Evolutionary conservation across 2,329 filamentous ascomycete genomes (phyloP).

Genomic region (Nannizziopsis arthrosporioides): DNA sequence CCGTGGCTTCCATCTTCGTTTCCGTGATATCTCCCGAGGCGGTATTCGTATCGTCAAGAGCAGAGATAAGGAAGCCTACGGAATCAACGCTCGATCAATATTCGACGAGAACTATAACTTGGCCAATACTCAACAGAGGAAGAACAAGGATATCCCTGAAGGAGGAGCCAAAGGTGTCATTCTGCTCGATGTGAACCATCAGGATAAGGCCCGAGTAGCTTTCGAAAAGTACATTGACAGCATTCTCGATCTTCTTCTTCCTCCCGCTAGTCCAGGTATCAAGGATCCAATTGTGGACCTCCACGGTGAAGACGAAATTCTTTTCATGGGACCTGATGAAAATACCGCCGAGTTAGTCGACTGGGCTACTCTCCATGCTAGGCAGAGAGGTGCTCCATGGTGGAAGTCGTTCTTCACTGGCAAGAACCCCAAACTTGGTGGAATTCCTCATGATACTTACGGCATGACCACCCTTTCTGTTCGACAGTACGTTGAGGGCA

Average conservation of each 20-base stretch:
- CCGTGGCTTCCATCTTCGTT: slow-evolving; percentile 91
- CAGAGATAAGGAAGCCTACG: slow-evolving; percentile 86
- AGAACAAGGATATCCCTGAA: slow-evolving; percentile 99
- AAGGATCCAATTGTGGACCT: slow-evolving; percentile 97
- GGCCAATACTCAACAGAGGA: slow-evolving; percentile 95
- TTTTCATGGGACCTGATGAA: slow-evolving; percentile 98
- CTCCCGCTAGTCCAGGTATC: slow-evolving; percentile 84
- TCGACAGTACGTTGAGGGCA: slow-evolving; percentile 87
- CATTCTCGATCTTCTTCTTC: slow-evolving; percentile 86
- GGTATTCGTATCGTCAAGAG: slow-evolving; percentile 99
- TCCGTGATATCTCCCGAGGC: slow-evolving; percentile 91
- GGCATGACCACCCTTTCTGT: slow-evolving; percentile 98
- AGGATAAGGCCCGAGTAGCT: slow-evolving; percentile 80
- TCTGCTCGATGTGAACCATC: slow-evolving; percentile 81
- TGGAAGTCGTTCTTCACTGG: slow-evolving; percentile 99
- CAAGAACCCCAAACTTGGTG: slow-evolving; percentile 89
- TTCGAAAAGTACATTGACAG: slow-evolving; percentile 99
- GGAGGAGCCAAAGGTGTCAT: slow-evolving; percentile 97
- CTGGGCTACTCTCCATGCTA: slow-evolving; percentile 96
- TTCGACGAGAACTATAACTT: slow-evolving; percentile 99
- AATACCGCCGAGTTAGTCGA: slow-evolving; percentile 95
- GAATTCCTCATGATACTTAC: slow-evolving; percentile 90
- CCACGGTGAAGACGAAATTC: slow-evolving; percentile 86
- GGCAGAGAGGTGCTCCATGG: slow-evolving; percentile 78
- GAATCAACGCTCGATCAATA: slow-evolving; percentile 88